These are phyloP conservation scores for Candida labiduridarum DNA, from an alignment of 1,139 yeast species.

Conservation along the genomic window DNA sequence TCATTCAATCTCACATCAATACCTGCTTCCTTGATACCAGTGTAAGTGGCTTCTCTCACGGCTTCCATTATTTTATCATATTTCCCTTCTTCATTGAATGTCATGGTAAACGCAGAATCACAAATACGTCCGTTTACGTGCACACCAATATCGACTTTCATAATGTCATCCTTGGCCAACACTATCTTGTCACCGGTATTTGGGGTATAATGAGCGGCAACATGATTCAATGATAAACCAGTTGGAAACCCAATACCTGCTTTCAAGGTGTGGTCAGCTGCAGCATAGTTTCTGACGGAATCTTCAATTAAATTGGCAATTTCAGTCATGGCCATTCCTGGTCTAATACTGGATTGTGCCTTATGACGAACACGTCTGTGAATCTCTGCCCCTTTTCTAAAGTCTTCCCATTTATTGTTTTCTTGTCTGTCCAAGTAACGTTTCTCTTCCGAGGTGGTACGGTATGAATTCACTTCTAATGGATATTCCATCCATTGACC, in stretches of 20 bases:
- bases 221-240: constrained; percentile 88
- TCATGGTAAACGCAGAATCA: constrained; percentile 93
- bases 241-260: constrained; percentile 98
- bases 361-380: constrained; percentile 88
- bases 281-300: constrained; percentile 74
- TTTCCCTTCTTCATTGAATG: constrained; percentile 68
- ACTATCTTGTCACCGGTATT: constrained; percentile 90
- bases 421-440: constrained; percentile 75
- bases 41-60: constrained; percentile 88
- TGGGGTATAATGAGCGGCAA: constrained; percentile 98
- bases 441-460: constrained; percentile 86
- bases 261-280: constrained; percentile 59
- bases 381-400: constrained; percentile 94
- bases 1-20: constrained; percentile 94
- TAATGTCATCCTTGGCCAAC: constrained; percentile 81
- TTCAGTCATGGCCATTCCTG: constrained; percentile 92
- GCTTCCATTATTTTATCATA: constrained; percentile 82
- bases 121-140: constrained; percentile 95
- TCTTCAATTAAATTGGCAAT: constrained; percentile 90
- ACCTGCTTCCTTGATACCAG: constrained; percentile 92
- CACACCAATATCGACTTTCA: constrained; percentile 97
- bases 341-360: constrained; percentile 73
- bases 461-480: constrained; percentile 68
- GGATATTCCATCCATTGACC: constrained; percentile 84
- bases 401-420: constrained; percentile 74